Evolutionary conservation across 2,329 filamentous ascomycete species (phyloP).

Genomic region (Diaporthe citri): DNA sequence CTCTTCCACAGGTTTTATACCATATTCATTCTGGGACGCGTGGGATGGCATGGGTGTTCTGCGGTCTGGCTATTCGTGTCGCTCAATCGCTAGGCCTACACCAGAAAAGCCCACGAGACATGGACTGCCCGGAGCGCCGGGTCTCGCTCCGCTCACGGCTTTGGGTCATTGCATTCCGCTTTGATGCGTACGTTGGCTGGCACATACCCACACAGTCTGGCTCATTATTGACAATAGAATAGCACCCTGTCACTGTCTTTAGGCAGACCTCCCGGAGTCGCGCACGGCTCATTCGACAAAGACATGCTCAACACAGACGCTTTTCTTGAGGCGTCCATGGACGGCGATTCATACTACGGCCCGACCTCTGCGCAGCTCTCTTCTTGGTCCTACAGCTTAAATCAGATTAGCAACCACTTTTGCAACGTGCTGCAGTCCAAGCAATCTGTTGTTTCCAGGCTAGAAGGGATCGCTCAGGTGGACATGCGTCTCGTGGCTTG

Average conservation of each 20-base stretch:
- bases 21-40: background rate
- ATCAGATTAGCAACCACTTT: background rate
- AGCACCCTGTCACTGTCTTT: background rate
- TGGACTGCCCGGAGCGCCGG: background rate
- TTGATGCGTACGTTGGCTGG: background rate
- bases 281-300: background rate
- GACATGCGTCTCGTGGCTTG: background rate
- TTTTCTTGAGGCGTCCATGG: background rate
- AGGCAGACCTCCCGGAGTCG: background rate
- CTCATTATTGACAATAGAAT: background rate
- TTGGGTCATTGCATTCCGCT: background rate
- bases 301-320: background rate
- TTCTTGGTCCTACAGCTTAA: background rate
- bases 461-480: background rate
- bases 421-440: background rate
- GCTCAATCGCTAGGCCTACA: background rate
- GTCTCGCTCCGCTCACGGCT: background rate
- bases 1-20: background rate
- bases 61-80: background rate
- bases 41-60: background rate
- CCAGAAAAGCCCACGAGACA: background rate
- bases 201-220: background rate
- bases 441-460: constrained; percentile 1
- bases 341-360: background rate
- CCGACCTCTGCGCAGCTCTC: background rate